These are phyloP conservation scores for Linum trigynum DNA, from an alignment of 345 rosid species.

Conservation along the genomic window DNA sequence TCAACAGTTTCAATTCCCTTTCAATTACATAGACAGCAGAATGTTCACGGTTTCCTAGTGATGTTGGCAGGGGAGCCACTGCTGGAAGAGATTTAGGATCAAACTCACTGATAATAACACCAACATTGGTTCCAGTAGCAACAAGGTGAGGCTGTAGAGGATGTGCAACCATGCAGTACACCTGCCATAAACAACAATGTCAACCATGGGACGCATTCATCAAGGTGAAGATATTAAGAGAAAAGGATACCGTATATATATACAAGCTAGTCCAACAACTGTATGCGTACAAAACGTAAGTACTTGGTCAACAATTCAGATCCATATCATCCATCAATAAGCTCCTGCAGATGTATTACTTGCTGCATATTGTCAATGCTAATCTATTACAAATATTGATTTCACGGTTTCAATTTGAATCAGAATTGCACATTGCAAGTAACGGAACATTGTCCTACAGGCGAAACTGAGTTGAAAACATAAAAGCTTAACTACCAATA, in stretches of 20 bases:
- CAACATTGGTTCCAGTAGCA: slow-evolving; percentile 89
- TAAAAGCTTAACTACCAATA: neutral
- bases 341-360: neutral
- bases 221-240: neutral
- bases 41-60: slow-evolving; percentile 83
- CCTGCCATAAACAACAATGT: slow-evolving; percentile 42
- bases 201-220: slow-evolving; percentile 7
- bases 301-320: neutral
- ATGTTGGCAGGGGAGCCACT: slow-evolving; percentile 74
- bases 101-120: slow-evolving; percentile 90
- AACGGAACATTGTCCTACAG: neutral
- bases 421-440: neutral
- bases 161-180: slow-evolving; percentile 97
- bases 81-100: slow-evolving; percentile 91
- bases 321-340: neutral
- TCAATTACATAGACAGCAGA: slow-evolving; percentile 80
- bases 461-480: neutral
- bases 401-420: too few species aligned
- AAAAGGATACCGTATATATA: neutral
- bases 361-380: neutral
- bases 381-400: neutral
- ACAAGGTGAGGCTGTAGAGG: slow-evolving; percentile 97
- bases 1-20: slow-evolving; percentile 78
- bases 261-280: slow-evolving; percentile 7
- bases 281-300: neutral